Evolutionary conservation across 768 basidiomycete species (phyloP), one percentile per base, ranked within the genome.

Genomic region (Tricholoma furcatifolium): DNA sequence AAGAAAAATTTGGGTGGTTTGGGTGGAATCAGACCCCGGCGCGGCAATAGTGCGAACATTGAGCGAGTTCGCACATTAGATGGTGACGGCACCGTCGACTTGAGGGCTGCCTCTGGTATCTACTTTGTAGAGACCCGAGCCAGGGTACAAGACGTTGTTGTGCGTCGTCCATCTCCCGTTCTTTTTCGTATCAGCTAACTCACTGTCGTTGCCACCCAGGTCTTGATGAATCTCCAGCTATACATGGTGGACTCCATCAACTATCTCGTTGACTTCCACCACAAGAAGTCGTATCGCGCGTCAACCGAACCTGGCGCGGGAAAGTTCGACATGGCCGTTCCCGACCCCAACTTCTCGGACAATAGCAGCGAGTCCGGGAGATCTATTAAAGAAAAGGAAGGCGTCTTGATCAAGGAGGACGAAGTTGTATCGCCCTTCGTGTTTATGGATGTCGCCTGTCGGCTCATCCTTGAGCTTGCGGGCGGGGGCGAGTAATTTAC

Each of bases 181-280:
- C n/a, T 21, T 5, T 36, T 1, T 24, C 21, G 12, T 23, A 40
- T 24, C 43, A 51, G 42, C 17, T 36, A 58, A 42, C 53, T 14
- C 41, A 27, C 31, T 21, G 43, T 50, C n/a, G n/a, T 27, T 43
- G 47, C 45, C 21, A 51, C 44, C 1, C 62, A 95, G 93, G 85
- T 97, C 6, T 76, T 97, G 32, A 98, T 98, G 94, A 97, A 99
- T 69, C 80, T 99, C 1, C 94, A 98, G 62, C 80, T 98, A 35
- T 99, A 98, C 68, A 90, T 92, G 79, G 93, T 99, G 17, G 96
- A 99, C 66, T 85, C 86, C 20, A 85, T 87, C 67, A 98, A 98
- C 71, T 98, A 98, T 70, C 81, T 99, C 24, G 97, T 99, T 51
- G 96, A 98, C 67, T 99, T 99, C 72, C 88, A 97, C 62, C 95